phyloP scores from a whole-genome alignment of 768 basidiomycete genomes.

The Xerocomellus amylosporus region DNA sequence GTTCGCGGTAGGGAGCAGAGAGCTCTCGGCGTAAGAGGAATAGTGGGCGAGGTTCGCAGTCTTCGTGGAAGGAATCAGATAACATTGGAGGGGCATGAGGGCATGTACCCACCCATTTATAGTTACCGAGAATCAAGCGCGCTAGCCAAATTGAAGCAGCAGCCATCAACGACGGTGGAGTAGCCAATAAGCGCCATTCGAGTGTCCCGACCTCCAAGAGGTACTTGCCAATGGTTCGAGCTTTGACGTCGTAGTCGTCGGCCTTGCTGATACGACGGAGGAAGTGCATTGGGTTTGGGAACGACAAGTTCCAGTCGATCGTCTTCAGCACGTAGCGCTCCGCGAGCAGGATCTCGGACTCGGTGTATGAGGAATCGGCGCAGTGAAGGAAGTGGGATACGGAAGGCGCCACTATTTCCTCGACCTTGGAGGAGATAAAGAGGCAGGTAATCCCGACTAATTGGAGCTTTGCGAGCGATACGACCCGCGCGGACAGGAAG shows the following conservation, averaged over 20 bases:
- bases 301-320: slow-evolving; percentile 81
- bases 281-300: slow-evolving; percentile 88
- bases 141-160: slow-evolving; percentile 88
- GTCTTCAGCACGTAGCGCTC: slow-evolving; percentile 87
- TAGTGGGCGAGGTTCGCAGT: slow-evolving; percentile 85
- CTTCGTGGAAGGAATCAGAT: slow-evolving; percentile 39
- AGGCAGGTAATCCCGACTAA: slow-evolving; percentile 87
- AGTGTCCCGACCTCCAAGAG: slow-evolving; percentile 82
- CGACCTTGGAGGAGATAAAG: slow-evolving; percentile 87
- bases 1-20: slow-evolving; percentile 76
- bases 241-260: slow-evolving; percentile 84
- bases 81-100: background rate
- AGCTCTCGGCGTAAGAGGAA: slow-evolving; percentile 77
- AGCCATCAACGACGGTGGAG: slow-evolving; percentile 74
- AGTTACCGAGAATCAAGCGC: slow-evolving; percentile 69
- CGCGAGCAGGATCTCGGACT: slow-evolving; percentile 82
- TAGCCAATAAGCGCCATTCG: slow-evolving; percentile 73
- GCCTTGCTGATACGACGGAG: slow-evolving; percentile 89
- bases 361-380: slow-evolving; percentile 72
- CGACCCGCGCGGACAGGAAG: slow-evolving; percentile 67
- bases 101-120: slow-evolving; percentile 73
- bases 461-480: slow-evolving; percentile 83
- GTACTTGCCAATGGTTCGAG: slow-evolving; percentile 87
- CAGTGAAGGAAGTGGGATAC: slow-evolving; percentile 77
- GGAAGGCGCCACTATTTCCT: slow-evolving; percentile 88